A percentile compares a stretch with the other conserved stretches of the same genome.
Evolutionary conservation across 2,329 filamentous ascomycete species (phyloP).

Genomic region (Fusarium sp.): DNA sequence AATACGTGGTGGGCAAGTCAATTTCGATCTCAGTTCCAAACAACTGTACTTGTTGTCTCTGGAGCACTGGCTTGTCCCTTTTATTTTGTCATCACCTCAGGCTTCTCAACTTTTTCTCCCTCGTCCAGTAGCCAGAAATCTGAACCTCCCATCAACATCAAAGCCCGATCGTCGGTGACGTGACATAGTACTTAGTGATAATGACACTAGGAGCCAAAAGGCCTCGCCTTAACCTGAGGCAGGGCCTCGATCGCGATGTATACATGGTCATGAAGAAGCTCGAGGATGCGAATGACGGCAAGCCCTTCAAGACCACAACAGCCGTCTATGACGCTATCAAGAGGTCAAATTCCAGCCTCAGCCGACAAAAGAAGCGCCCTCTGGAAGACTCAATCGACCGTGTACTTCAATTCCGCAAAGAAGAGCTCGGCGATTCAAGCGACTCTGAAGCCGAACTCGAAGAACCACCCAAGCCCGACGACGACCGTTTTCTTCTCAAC

Average conservation of each 20-base stretch:
- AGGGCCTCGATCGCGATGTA: conserved; percentile 71
- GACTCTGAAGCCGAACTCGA: conserved; percentile 60
- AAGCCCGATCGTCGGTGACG: neutral
- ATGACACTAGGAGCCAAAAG: conserved; percentile 29
- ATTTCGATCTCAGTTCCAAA: neutral
- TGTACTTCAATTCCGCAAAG: conserved; percentile 76
- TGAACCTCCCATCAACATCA: neutral
- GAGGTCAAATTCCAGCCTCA: conserved; percentile 84
- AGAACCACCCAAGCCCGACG: conserved; percentile 46
- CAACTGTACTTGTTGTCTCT: neutral
- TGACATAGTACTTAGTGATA: neutral
- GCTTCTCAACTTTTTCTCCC: neutral
- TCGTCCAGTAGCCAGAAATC: too few species aligned
- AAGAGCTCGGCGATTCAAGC: conserved; percentile 65
- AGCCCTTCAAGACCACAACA: conserved; percentile 58
- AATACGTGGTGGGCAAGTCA: too few species aligned
- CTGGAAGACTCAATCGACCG: conserved; percentile 87
- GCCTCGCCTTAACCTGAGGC: conserved; percentile 33
- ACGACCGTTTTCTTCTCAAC: conserved; percentile 53
- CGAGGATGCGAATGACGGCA: conserved; percentile 69
- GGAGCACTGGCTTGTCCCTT: neutral
- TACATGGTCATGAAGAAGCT: conserved; percentile 83
- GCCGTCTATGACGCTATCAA: conserved; percentile 82
- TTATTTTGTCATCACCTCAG: neutral
- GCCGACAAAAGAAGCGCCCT: conserved; percentile 80